Evolutionary conservation across 1,284 basidiomycete species (phyloP).

Genomic region (Cutaneotrichosporon daszewskae): DNA sequence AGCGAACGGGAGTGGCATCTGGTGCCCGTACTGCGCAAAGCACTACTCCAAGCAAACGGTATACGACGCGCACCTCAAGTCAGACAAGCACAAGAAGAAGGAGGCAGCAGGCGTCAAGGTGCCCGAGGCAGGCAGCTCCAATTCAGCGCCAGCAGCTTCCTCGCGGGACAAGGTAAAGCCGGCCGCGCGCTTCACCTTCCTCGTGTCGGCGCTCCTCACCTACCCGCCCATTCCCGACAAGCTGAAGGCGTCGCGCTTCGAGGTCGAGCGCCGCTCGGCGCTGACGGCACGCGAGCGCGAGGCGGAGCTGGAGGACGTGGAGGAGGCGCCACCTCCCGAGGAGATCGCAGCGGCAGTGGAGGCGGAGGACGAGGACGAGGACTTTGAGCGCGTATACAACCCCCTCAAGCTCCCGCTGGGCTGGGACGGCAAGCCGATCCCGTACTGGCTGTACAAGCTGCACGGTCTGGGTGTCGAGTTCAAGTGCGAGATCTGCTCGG

Average conservation of each 20-base stretch:
- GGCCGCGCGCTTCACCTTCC: conserved; percentile 66
- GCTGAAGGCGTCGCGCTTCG: conserved; percentile 78
- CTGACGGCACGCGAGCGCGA: conserved; percentile 94
- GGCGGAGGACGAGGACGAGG: conserved; percentile 68
- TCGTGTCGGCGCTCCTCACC: conserved; percentile 62
- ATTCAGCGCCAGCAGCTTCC: conserved; percentile 21
- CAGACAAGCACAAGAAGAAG: conserved; percentile 91
- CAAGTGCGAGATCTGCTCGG: conserved; percentile 95
- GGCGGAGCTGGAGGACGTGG: conserved; percentile 79
- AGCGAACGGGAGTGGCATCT: conserved; percentile 61
- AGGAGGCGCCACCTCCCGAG: conserved; percentile 59
- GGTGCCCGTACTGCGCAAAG: conserved; percentile 94
- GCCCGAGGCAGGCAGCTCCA: conserved; percentile 12
- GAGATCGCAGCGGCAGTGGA: conserved; percentile 49
- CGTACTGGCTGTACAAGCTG: conserved; percentile 97
- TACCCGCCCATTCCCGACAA: conserved; percentile 60
- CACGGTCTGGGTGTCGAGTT: conserved; percentile 97
- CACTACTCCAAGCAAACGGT: conserved; percentile 95
- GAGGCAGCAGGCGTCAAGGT: conserved; percentile 48
- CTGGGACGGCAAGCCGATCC: conserved; percentile 98
- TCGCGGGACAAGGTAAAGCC: conserved; percentile 59
- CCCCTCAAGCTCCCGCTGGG: conserved; percentile 94
- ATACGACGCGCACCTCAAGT: conserved; percentile 90
- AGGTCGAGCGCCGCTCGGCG: conserved; percentile 92
- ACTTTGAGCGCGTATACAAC: conserved; percentile 93